A percentile compares a stretch with the other conserved stretches of the same genome.
Evolutionary conservation across 2,329 filamentous ascomycete genomes (phyloP).

Genomic region (Botryosphaeria dothidea): DNA sequence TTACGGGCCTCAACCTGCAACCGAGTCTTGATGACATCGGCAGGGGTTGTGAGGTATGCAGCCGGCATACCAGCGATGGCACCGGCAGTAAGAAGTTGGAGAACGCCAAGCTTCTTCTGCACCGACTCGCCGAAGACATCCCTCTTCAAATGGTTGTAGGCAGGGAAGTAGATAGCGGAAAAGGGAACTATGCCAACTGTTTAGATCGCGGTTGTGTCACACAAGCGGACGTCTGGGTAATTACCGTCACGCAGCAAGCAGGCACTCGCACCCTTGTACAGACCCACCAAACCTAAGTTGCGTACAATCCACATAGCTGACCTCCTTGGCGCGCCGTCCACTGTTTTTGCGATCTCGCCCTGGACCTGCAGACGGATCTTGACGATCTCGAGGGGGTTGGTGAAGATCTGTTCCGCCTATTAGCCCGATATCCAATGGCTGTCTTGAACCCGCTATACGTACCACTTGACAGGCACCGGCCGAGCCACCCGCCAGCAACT

Average conservation of each 20-base stretch:
- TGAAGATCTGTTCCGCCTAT: constrained; percentile 69
- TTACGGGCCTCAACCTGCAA: constrained; percentile 97
- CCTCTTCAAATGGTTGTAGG: constrained; percentile 91
- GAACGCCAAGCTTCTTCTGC: constrained; percentile 82
- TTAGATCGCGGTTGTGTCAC: background rate
- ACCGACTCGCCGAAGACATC: constrained; percentile 89
- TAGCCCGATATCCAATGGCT: constrained; percentile 20
- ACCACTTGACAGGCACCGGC: constrained; percentile 96
- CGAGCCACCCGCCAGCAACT: constrained; percentile 83
- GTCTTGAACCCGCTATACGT: constrained; percentile 45
- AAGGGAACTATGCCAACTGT: constrained; percentile 67
- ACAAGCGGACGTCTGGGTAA: background rate
- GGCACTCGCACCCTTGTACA: constrained; percentile 95
- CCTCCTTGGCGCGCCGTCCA: constrained; percentile 78
- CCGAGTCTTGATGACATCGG: constrained; percentile 98
- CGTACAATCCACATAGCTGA: constrained; percentile 97
- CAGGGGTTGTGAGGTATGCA: constrained; percentile 89
- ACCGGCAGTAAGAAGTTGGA: constrained; percentile 91
- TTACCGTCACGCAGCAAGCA: constrained; percentile 81
- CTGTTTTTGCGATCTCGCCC: constrained; percentile 87
- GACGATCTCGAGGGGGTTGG: constrained; percentile 97
- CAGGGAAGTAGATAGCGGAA: constrained; percentile 98
- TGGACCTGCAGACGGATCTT: constrained; percentile 98
- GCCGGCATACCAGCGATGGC: constrained; percentile 69
- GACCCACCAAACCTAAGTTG: constrained; percentile 87